Percentiles rank a stretch among this genome's conserved stretches.
Evolutionary conservation across 1,284 basidiomycete genomes (phyloP).

Genomic region (Pascua guehoae): DNA sequence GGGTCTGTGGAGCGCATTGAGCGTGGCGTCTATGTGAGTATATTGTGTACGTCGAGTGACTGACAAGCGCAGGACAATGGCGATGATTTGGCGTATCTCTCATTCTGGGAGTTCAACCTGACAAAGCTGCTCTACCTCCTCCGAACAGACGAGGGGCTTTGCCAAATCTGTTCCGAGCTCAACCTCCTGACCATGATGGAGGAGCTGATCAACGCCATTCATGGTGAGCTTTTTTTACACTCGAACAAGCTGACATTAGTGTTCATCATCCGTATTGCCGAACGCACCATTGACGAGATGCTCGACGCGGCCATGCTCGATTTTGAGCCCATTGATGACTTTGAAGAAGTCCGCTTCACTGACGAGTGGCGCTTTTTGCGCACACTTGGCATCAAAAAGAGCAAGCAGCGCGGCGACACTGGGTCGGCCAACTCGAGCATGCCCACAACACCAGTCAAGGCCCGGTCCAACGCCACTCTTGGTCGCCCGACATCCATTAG

Average conservation of each 20-base stretch:
- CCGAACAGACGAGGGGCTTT: slow-evolving; percentile 72
- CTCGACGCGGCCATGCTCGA: slow-evolving; percentile 82
- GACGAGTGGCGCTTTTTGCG: slow-evolving; percentile 92
- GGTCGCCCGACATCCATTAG: slow-evolving; percentile 26
- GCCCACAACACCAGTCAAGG: slow-evolving; percentile 30
- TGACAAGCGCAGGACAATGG: slow-evolving; percentile 59
- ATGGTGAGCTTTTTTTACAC: slow-evolving; percentile 62
- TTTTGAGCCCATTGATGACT: slow-evolving; percentile 70
- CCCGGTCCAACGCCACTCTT: slow-evolving; percentile 7
- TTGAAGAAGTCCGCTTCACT: slow-evolving; percentile 84
- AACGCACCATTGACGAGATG: slow-evolving; percentile 79
- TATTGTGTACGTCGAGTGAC: neutral
- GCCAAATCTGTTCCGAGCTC: slow-evolving; percentile 65
- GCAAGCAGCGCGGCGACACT: slow-evolving; percentile 51
- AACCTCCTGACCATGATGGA: slow-evolving; percentile 56
- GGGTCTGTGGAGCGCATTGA: slow-evolving; percentile 89
- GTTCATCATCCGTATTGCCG: slow-evolving; percentile 89
- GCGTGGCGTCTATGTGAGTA: slow-evolving; percentile 79
- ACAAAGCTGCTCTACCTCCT: slow-evolving; percentile 86
- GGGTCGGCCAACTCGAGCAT: too few relatives aligned
- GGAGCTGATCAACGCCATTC: slow-evolving; percentile 90
- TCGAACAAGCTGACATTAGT: slow-evolving; percentile 56
- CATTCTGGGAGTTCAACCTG: slow-evolving; percentile 94
- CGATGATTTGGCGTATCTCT: slow-evolving; percentile 78
- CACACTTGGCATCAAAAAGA: slow-evolving; percentile 60